Base-by-base conservation (phyloP, 1,139 yeast species). In the Protomyces arabidopsidicola region DNA sequence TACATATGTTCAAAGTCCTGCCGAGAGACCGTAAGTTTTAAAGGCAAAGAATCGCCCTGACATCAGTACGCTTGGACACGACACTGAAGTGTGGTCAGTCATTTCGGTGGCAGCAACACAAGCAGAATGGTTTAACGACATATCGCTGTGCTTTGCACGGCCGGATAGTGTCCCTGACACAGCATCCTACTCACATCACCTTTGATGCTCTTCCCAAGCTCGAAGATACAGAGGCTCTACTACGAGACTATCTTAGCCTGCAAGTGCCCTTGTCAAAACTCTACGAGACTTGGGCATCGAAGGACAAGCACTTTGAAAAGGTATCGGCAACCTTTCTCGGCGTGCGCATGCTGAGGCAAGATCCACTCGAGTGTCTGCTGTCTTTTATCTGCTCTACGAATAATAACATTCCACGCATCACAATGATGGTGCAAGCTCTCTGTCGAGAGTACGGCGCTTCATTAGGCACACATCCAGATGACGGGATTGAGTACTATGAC, bases 351-450 rank as follows among this genome's bases (percentile, higher is more conserved):
- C 80, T 91, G 36, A 80, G 91, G 59, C 98, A 93, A 74, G 97
- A 91, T 68, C 98, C 98, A 0, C 93, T 98, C 98, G 98, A 95
- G 71, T 90, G 95, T 53, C 77, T 90, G 55, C 76, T 93, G 22
- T 87, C 95, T 1, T 93, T 93, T 70, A 95, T 93, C 24, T 93
- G 98, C 74, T 89, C 97, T 2, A 86, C 96, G n/a, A 93, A 93
- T 74, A 93, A 93, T 75, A 95, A 93, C 71, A 95, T 93, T 65
- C 89, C 91, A 72, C 80, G 99, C 53, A 95, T 95, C 55, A 87
- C 97, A 1, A 87, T 87, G 70, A 90, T 95, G 97, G 95, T 97
- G 34, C 35, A 90, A 67, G 82, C 81, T 64, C 77, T 93, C 53
- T 87, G 97, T 71, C 71, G 76, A 1, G 80, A 87, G 65, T 95